Conservation (phyloP, 225 moss, liverwort and hornwort species). For the Takakia lepidozioides region DNA sequence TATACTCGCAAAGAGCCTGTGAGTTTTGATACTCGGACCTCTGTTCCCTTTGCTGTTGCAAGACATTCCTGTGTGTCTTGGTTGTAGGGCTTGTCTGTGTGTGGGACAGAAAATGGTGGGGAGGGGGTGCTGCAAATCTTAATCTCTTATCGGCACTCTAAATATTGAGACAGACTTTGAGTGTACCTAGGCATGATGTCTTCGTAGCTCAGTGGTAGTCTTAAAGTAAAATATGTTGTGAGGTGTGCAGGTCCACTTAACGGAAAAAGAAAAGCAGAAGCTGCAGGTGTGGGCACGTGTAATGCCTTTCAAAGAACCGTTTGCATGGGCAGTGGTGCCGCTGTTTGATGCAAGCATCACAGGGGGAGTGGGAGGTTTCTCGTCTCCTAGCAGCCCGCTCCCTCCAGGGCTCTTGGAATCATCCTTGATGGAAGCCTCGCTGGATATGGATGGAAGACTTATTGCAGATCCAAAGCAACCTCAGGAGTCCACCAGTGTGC, state of each 20-base stretch:
- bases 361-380: slow-evolving; percentile 88
- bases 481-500: slow-evolving; percentile 47
- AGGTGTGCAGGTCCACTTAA: slow-evolving; percentile 65
- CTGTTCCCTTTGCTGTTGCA: too few relatives aligned
- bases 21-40: slow-evolving; percentile 15
- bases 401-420: slow-evolving; percentile 67
- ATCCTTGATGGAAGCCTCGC: slow-evolving; percentile 61
- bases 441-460: slow-evolving; percentile 56
- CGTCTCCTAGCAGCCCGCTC: slow-evolving; percentile 87
- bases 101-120: too few relatives aligned
- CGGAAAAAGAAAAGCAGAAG: slow-evolving; percentile 93
- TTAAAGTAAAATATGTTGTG: background rate
- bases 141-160: too few relatives aligned
- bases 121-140: too few relatives aligned
- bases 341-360: slow-evolving; percentile 82
- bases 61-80: too few relatives aligned
- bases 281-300: slow-evolving; percentile 93
- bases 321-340: slow-evolving; percentile 89
- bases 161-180: too few relatives aligned
- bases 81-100: too few relatives aligned
- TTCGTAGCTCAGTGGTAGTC: too few relatives aligned
- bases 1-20: slow-evolving; percentile 97
- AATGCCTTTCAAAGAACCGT: slow-evolving; percentile 95
- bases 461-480: slow-evolving; percentile 46
- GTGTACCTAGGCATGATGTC: too few relatives aligned